phyloP scores from a whole-genome alignment of 257 asterid species.

The Petrea volubilis region DNA sequence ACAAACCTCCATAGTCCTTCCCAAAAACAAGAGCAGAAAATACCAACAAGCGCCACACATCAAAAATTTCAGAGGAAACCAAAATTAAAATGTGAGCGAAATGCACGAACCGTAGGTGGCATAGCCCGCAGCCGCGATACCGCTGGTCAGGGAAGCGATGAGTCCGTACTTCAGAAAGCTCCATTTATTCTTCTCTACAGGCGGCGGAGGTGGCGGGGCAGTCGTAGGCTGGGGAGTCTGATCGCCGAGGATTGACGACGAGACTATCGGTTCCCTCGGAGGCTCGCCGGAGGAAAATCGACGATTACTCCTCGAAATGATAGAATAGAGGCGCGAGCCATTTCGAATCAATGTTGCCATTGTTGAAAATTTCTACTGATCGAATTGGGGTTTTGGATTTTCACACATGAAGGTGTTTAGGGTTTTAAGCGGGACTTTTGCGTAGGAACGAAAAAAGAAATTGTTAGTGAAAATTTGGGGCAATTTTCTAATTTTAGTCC shows the following conservation, averaged over 20 bases:
- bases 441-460: no score
- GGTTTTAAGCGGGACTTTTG: slow-evolving; percentile 11
- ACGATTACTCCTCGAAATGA: slow-evolving; percentile 24
- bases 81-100: background rate
- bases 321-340: slow-evolving; percentile 32
- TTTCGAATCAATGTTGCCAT: slow-evolving; percentile 46
- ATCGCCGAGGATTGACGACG: slow-evolving; percentile 38
- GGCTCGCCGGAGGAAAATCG: slow-evolving; percentile 28
- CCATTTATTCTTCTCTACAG: slow-evolving; percentile 41
- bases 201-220: slow-evolving; percentile 20
- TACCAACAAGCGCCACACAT: background rate
- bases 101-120: slow-evolving; percentile 52
- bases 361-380: background rate
- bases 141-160: slow-evolving; percentile 43
- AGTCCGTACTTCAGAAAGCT: slow-evolving; percentile 43
- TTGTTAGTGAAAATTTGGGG: no score
- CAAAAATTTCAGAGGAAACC: background rate
- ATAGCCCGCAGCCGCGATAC: slow-evolving; percentile 50
- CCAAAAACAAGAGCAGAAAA: background rate
- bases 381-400: slow-evolving; percentile 13
- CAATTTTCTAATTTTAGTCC: no score
- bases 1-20: background rate
- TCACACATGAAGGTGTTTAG: background rate
- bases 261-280: slow-evolving; percentile 35
- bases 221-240: slow-evolving; percentile 30